These are phyloP conservation scores for Ustilaginoidea virens DNA, from an alignment of 2,329 filamentous ascomycete genomes.

Conservation along the genomic window DNA sequence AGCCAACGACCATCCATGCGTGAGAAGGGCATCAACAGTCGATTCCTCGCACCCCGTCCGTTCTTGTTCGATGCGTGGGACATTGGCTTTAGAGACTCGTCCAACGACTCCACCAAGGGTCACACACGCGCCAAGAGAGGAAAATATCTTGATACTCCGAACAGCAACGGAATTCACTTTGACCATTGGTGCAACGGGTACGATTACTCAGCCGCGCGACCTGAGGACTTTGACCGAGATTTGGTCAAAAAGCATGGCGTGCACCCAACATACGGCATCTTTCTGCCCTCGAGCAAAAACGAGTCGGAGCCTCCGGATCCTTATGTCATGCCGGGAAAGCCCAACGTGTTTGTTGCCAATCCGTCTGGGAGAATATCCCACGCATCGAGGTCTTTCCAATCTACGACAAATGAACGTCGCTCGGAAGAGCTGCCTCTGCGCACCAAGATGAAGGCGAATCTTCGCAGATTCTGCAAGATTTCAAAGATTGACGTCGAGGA, in stretches of 20 bases:
- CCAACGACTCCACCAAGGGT: conserved; percentile 37
- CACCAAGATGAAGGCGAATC: conserved; percentile 17
- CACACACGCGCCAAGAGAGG: conserved; percentile 36
- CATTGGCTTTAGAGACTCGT: conserved; percentile 44
- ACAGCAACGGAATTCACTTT: conserved; percentile 36
- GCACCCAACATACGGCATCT: conserved; percentile 38
- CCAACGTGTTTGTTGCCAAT: conserved; percentile 32
- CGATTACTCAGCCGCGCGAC: conserved; percentile 32
- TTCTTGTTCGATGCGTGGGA: conserved; percentile 36
- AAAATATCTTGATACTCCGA: conserved; percentile 37
- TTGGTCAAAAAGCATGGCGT: conserved; percentile 32
- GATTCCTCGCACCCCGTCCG: conserved; percentile 31
- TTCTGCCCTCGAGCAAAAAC: conserved; percentile 31
- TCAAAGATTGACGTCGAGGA: conserved; percentile 18
- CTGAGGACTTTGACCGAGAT: conserved; percentile 35
- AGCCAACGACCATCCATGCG: conserved; percentile 22
- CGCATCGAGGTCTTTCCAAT: conserved; percentile 28
- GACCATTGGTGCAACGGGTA: conserved; percentile 38
- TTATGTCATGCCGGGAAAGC: conserved; percentile 28
- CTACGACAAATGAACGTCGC: conserved; percentile 18
- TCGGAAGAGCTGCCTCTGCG: conserved; percentile 18
- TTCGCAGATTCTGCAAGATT: conserved; percentile 23
- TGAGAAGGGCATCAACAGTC: conserved; percentile 32
- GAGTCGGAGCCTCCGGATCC: conserved; percentile 23
- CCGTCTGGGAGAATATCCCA: conserved; percentile 31